phyloP scores from a whole-genome alignment of 2,329 filamentous ascomycete genomes.

The Aspergillus bombycis region DNA sequence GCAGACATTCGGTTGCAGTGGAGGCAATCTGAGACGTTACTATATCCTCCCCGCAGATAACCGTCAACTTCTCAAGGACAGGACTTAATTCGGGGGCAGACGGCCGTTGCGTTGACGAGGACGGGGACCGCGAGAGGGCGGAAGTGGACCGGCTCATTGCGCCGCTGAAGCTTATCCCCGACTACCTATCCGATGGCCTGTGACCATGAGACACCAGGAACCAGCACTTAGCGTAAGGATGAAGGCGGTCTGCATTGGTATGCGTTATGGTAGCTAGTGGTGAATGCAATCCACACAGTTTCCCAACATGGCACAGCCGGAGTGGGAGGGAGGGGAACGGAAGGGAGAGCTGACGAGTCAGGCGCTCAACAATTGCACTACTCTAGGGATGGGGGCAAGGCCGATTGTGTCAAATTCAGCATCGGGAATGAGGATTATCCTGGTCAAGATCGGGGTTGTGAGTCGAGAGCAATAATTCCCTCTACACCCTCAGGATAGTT shows the following conservation, averaged over 20 bases:
- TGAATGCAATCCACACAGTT: slow-evolving; percentile 20
- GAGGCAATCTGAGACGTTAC: slow-evolving; percentile 38
- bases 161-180: slow-evolving; percentile 38
- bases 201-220: slow-evolving; percentile 40
- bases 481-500: slow-evolving; percentile 5
- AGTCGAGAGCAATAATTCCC: neutral
- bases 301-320: slow-evolving; percentile 16
- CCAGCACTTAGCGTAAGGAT: slow-evolving; percentile 31
- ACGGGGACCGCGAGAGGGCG: slow-evolving; percentile 31
- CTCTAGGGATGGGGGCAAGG: slow-evolving; percentile 4
- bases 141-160: slow-evolving; percentile 35
- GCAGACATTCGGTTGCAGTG: slow-evolving; percentile 59
- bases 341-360: slow-evolving; percentile 20
- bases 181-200: slow-evolving; percentile 33
- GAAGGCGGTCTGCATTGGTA: slow-evolving; percentile 41
- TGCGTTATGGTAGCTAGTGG: slow-evolving; percentile 22
- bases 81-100: slow-evolving; percentile 41
- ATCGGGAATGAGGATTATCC: neutral
- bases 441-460: neutral
- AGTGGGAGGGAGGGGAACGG: slow-evolving; percentile 22
- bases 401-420: neutral
- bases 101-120: slow-evolving; percentile 38
- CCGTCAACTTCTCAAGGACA: slow-evolving; percentile 41
- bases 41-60: slow-evolving; percentile 32
- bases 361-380: slow-evolving; percentile 26